A percentile compares a stretch with the other conserved stretches of the same genome.
Conservation (phyloP, 805 yeast genomes). For the Zygosaccharomyces bisporus region DNA sequence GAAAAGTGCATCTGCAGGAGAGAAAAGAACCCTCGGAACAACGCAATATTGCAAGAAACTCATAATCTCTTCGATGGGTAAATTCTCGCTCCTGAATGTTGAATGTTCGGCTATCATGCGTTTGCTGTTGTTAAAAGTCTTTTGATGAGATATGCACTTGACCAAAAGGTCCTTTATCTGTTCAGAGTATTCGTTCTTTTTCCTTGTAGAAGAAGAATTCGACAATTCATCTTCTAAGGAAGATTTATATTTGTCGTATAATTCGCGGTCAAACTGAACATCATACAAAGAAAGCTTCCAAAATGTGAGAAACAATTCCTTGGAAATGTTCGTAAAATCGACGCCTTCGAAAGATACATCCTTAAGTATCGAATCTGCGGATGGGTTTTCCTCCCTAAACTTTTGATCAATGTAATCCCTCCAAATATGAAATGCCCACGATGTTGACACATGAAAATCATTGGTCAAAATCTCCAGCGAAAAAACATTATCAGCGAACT, state of each 20-base stretch:
- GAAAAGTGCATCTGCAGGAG: constrained; percentile 79
- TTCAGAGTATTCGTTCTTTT: constrained; percentile 17
- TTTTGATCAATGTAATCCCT: constrained; percentile 42
- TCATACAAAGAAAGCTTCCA: constrained; percentile 77
- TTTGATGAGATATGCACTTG: constrained; percentile 25
- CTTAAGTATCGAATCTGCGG: constrained; percentile 15
- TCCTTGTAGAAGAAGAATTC: constrained; percentile 17
- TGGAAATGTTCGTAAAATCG: constrained; percentile 33
- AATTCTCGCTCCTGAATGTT: constrained; percentile 16
- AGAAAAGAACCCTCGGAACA: constrained; percentile 71
- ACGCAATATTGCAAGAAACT: constrained; percentile 59
- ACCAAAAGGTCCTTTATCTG: constrained; percentile 19
- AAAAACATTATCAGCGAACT: constrained; percentile 38
- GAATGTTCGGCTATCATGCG: constrained; percentile 12
- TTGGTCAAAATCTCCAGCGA: constrained; percentile 41
- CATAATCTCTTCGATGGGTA: constrained; percentile 24
- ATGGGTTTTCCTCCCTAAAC: constrained; percentile 17
- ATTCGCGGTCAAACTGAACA: constrained; percentile 47
- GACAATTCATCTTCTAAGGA: constrained; percentile 17
- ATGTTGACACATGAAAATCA: constrained; percentile 45
- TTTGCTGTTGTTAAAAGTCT: constrained; percentile 14
- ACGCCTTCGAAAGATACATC: constrained; percentile 18
- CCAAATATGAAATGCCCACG: constrained; percentile 81
- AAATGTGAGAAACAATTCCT: constrained; percentile 53
- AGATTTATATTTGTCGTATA: constrained; percentile 47